These are phyloP conservation scores for Hanseniaspora lindneri DNA, from an alignment of 805 yeast species.

Conservation along the genomic window DNA sequence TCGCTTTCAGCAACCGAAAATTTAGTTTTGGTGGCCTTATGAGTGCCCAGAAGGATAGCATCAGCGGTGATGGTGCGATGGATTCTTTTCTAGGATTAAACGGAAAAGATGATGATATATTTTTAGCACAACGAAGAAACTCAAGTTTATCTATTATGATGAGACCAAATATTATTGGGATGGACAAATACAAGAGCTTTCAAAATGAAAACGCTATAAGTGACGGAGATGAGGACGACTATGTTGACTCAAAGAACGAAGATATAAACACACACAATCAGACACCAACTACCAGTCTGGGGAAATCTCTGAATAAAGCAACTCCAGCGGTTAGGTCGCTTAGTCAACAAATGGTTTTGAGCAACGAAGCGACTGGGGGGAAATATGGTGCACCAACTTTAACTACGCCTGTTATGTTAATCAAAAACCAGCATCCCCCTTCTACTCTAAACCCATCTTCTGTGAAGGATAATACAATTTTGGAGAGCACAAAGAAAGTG, in stretches of 20 bases:
- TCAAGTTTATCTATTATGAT: slow-evolving; percentile 16
- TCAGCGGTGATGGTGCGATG: slow-evolving; percentile 13
- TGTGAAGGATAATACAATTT: slow-evolving; percentile 6
- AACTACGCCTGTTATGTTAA: slow-evolving; percentile 10
- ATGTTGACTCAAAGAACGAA: neutral
- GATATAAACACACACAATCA: slow-evolving; percentile 1
- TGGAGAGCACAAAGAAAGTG: slow-evolving; percentile 7
- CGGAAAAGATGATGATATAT: slow-evolving; percentile 26
- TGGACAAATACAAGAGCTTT: slow-evolving; percentile 4
- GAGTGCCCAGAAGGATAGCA: slow-evolving; percentile 11
- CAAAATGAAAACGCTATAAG: slow-evolving; percentile 16
- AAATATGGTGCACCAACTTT: neutral
- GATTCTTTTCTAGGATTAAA: slow-evolving; percentile 25
- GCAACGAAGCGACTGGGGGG: neutral
- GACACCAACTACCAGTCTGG: slow-evolving; percentile 1
- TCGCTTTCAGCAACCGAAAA: slow-evolving; percentile 4
- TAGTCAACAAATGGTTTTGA: neutral
- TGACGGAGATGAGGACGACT: slow-evolving; percentile 17
- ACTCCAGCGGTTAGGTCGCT: neutral
- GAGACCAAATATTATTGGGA: slow-evolving; percentile 3
- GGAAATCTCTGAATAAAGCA: neutral
- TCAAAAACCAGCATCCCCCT: slow-evolving; percentile 4
- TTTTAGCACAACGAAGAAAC: slow-evolving; percentile 20
- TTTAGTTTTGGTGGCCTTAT: slow-evolving; percentile 14
- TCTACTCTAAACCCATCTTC: slow-evolving; percentile 12